Conservation (phyloP, 1,284 basidiomycete species). For the Volvariella volvacea region DNA sequence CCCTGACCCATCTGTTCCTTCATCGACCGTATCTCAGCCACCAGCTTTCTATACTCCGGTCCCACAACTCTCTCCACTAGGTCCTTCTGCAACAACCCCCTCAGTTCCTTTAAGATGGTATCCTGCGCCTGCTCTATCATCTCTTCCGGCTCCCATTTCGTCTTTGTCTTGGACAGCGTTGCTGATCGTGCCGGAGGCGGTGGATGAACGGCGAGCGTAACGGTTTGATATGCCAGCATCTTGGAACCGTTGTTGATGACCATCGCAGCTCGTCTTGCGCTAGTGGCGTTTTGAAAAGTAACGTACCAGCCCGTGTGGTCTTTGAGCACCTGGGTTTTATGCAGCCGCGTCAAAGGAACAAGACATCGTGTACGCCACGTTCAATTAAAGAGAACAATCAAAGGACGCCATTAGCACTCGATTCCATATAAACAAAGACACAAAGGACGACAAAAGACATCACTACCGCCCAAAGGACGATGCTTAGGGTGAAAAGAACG, state of each 20-base stretch:
- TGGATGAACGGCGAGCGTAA: slow-evolving; percentile 49
- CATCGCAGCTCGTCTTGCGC: slow-evolving; percentile 55
- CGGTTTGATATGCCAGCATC: slow-evolving; percentile 52
- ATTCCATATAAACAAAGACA: slow-evolving; percentile 3
- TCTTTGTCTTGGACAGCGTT: slow-evolving; percentile 30
- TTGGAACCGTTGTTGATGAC: slow-evolving; percentile 45
- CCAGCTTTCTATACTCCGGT: slow-evolving; percentile 46
- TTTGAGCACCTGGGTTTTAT: slow-evolving; percentile 47
- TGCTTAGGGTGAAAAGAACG: no score
- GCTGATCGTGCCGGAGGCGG: slow-evolving; percentile 38
- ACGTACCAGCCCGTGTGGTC: slow-evolving; percentile 66
- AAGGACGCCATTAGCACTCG: neutral
- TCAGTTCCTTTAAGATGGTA: slow-evolving; percentile 59
- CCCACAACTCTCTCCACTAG: slow-evolving; percentile 61
- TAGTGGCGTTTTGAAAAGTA: slow-evolving; percentile 53
- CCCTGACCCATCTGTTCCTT: slow-evolving; percentile 27
- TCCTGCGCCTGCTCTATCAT: slow-evolving; percentile 55
- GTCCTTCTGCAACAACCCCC: slow-evolving; percentile 58
- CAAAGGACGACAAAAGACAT: slow-evolving; percentile 6
- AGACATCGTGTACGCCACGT: no score
- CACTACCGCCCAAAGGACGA: slow-evolving; percentile 12
- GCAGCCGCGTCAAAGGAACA: slow-evolving; percentile 6
- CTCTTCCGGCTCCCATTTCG: slow-evolving; percentile 50
- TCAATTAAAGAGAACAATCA: slow-evolving; percentile 5
- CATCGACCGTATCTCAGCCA: slow-evolving; percentile 32